Base-by-base conservation (phyloP, 2,329 filamentous ascomycete genomes). In the Rhinocladiella mackenziei region DNA sequence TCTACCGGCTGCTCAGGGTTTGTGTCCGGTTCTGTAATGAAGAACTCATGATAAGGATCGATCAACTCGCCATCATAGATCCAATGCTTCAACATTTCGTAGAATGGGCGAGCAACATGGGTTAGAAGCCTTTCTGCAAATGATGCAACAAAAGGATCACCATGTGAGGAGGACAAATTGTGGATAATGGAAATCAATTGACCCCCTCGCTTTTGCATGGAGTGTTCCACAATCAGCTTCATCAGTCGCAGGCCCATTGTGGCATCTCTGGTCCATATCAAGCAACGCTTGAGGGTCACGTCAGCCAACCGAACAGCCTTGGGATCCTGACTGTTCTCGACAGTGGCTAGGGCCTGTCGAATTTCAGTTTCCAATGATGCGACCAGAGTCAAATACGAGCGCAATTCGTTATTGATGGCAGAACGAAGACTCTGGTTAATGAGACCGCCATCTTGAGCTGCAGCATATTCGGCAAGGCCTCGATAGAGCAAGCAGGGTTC, bases 51-150 rank as follows among this genome's bases (percentile, higher is more conserved):
- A 59, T 89, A 96, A 0, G 94, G 92, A 65, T 98, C 92, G n/a
- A 87, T 89, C 10, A 98, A 76, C 70, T 98, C 94, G 49, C 92
- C 92, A 59, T 98, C 91, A 61, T 98, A 98, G 38, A 98, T 95
- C 92, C 92, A 98, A 58, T 88, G 85, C 42, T 89, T 81, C 41
- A 98, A 73, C 71, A 98, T 96, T 58, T 94, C 87, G 64, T 98
- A 98, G 62, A 98, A 98, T 0, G 94, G 94, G 11, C 86, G 77
- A 1, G 92, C 96, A 41, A 98, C 86, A 58, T 91, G 86, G 4
- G 77, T 76, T 4, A 98, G 75, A 19, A 98, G 74, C 17, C 91
- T 81, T 64, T 97, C 91, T 0, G 92, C 92, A 68, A 97, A 97
- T 0, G 83, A 83, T 51, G 86, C 86, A 18, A 98, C 92, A 54